These are phyloP conservation scores for Macadamia tetraphylla DNA, from an alignment of 164 flowering plant species.

Conservation along the genomic window DNA sequence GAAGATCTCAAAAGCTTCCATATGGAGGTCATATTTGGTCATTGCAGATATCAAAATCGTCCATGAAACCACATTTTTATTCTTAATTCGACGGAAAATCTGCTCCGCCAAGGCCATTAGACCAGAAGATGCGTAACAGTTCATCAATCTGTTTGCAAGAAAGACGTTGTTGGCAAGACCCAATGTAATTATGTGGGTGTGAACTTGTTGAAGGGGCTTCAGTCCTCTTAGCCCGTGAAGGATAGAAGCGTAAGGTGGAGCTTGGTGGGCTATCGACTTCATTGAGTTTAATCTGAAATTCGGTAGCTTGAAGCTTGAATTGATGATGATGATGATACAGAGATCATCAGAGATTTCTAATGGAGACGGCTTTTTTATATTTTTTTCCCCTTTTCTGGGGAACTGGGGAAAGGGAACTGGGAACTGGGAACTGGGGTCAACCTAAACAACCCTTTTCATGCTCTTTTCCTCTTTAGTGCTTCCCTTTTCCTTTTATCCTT, in stretches of 20 bases:
- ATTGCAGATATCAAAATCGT: slow-evolving; percentile 38
- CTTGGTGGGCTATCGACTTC: not conserved
- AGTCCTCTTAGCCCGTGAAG: slow-evolving; percentile 19
- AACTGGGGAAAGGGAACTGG: too few species aligned
- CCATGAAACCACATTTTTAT: slow-evolving; percentile 41
- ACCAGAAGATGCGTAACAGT: slow-evolving; percentile 26
- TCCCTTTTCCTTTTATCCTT: too few species aligned
- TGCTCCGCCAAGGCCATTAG: slow-evolving; percentile 16
- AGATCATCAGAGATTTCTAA: slow-evolving; percentile 1
- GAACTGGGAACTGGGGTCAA: too few species aligned
- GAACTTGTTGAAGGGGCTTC: slow-evolving; percentile 29
- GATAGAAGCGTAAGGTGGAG: slow-evolving; percentile 20
- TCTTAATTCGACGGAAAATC: slow-evolving; percentile 16
- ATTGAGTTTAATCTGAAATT: slow-evolving; percentile 3
- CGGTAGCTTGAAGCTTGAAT: not conserved
- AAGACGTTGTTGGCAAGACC: slow-evolving; percentile 23
- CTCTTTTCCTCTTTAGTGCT: too few species aligned
- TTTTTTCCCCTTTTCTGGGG: too few species aligned
- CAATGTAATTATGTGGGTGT: slow-evolving; percentile 28
- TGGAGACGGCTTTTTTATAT: not conserved
- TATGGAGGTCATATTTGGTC: slow-evolving; percentile 16
- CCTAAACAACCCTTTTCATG: too few species aligned
- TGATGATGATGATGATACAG: not conserved
- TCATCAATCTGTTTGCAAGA: slow-evolving; percentile 33
- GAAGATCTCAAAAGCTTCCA: slow-evolving; percentile 22